Evolutionary conservation across 148 eudicot genomes (phyloP).

Genomic region (Camellia sinensis): DNA sequence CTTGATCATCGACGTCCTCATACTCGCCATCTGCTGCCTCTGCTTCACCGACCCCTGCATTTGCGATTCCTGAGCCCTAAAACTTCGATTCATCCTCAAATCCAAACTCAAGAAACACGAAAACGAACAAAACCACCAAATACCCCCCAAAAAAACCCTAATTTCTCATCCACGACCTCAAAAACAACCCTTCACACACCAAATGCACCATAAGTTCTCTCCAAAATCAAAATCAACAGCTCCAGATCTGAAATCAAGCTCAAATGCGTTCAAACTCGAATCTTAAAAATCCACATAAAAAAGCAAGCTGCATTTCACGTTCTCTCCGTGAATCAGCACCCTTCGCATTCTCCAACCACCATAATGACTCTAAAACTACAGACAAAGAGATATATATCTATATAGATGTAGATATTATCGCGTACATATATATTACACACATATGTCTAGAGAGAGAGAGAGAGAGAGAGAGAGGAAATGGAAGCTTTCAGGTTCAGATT

Average conservation of each 20-base stretch:
- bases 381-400: background rate
- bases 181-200: background rate
- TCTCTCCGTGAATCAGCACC: background rate
- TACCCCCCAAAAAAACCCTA: conserved; percentile 19
- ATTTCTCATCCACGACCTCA: conserved; percentile 22
- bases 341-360: background rate
- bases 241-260: conserved; percentile 34
- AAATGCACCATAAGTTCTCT: conserved; percentile 15
- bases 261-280: conserved; percentile 20
- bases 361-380: background rate
- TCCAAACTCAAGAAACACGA: conserved; percentile 4
- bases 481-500: conserved; percentile 3
- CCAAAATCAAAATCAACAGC: conserved; percentile 8
- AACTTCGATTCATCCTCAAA: conserved; percentile 77
- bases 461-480: background rate
- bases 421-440: background rate
- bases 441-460: background rate
- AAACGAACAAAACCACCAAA: conserved; percentile 15
- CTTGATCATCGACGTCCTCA: conserved; percentile 47
- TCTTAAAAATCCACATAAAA: background rate
- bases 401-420: background rate
- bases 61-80: conserved; percentile 67
- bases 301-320: background rate
- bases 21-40: conserved; percentile 51
- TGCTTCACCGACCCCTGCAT: conserved; percentile 52